Evolutionary conservation across 495 filamentous ascomycete genomes (phyloP).

Genomic region (Letharia lupina): DNA sequence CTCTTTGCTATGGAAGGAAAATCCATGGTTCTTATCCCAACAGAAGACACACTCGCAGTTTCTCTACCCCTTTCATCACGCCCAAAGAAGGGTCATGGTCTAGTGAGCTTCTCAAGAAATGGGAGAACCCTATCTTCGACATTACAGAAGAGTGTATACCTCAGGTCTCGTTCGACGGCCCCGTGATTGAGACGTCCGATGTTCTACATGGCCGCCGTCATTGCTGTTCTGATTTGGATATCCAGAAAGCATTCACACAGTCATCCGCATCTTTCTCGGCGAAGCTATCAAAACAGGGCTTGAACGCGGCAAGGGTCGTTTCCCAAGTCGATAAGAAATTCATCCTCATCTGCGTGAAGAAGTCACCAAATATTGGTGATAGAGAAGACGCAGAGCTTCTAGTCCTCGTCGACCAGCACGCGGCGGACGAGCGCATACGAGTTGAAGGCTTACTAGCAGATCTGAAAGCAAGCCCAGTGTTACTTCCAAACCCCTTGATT

Average conservation of each 20-base stretch:
- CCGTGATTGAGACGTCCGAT: conserved; percentile 17
- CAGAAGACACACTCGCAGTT: conserved; percentile 14
- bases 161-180: conserved; percentile 28
- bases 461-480: conserved; percentile 31
- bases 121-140: conserved; percentile 58
- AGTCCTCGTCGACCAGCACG: conserved; percentile 87
- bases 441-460: conserved; percentile 62
- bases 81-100: conserved; percentile 29
- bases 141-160: conserved; percentile 45
- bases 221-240: conserved; percentile 24
- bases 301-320: conserved; percentile 58
- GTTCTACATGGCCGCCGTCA: conserved; percentile 18
- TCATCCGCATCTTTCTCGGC: conserved; percentile 28
- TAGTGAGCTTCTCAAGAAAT: conserved; percentile 36
- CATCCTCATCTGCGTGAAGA: conserved; percentile 56
- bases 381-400: conserved; percentile 34
- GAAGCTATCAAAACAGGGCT: conserved; percentile 57
- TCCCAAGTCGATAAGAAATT: conserved; percentile 87
- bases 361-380: conserved; percentile 3
- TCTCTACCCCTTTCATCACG: conserved; percentile 6
- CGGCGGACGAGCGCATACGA: conserved; percentile 80
- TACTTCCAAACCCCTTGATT: conserved; percentile 43
- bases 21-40: not conserved
- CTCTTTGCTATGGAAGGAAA: too few species aligned
- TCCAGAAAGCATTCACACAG: conserved; percentile 28